A percentile compares a stretch with the other conserved stretches of the same genome.
Evolutionary conservation across 2,329 filamentous ascomycete genomes (phyloP).

Genomic region (Emergomyces orientalis): DNA sequence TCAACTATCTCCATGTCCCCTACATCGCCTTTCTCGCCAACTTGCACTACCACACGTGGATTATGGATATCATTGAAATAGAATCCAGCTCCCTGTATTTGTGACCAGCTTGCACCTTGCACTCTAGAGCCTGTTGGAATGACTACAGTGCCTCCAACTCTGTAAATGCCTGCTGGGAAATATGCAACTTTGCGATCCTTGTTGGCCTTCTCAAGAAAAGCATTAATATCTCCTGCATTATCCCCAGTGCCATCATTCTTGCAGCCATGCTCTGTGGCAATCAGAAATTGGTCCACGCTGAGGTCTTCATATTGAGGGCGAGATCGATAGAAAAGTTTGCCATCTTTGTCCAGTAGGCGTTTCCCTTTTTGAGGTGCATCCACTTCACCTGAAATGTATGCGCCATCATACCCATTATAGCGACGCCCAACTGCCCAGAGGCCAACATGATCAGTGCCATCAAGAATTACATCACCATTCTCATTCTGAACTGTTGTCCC

Average conservation of each 20-base stretch:
- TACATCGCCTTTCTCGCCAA: constrained; percentile 22
- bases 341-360: constrained; percentile 1
- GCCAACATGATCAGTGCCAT: neutral
- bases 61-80: constrained; percentile 22
- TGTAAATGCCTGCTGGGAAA: constrained; percentile 66
- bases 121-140: constrained; percentile 52
- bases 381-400: constrained; percentile 3
- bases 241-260: constrained; percentile 9
- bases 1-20: constrained; percentile 31
- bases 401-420: constrained; percentile 7
- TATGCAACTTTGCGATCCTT: constrained; percentile 52
- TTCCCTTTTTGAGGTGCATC: constrained; percentile 4
- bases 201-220: constrained; percentile 6
- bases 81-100: constrained; percentile 25
- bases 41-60: constrained; percentile 20
- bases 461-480: constrained; percentile 5
- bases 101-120: constrained; percentile 43
- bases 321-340: constrained; percentile 7
- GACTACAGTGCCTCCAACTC: constrained; percentile 59
- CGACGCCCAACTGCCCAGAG: constrained; percentile 8
- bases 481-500: constrained; percentile 25
- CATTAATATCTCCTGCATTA: constrained; percentile 7
- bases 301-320: constrained; percentile 9
- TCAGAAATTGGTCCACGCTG: neutral
- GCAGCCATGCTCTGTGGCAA: constrained; percentile 7